phyloP scores from a whole-genome alignment of 371 early-diverging fungal species.

The Saksenaea oblongispora region DNA sequence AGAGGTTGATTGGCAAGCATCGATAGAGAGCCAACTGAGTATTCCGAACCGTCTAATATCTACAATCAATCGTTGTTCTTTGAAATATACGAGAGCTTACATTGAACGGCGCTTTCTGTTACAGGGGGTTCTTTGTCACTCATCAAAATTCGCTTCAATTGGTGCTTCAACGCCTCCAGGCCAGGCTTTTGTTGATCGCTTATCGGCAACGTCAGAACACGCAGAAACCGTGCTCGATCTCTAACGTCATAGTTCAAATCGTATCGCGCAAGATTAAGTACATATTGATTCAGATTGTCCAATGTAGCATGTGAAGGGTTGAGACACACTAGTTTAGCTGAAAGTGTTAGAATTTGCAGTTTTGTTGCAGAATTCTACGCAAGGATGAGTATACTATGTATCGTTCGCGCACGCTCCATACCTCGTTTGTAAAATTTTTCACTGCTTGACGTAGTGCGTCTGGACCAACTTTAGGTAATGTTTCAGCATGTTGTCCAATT shows the following conservation, averaged over 20 bases:
- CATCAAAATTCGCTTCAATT: slow-evolving; percentile 52
- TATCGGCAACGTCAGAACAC: slow-evolving; percentile 64
- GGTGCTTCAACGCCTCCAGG: slow-evolving; percentile 39
- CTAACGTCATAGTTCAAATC: slow-evolving; percentile 89
- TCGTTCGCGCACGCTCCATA: slow-evolving; percentile 11
- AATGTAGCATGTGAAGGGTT: slow-evolving; percentile 49
- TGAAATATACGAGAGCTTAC: slow-evolving; percentile 17
- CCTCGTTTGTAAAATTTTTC: slow-evolving; percentile 74
- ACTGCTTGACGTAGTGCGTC: slow-evolving; percentile 82
- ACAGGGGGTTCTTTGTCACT: slow-evolving; percentile 54
- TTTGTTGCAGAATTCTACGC: slow-evolving; percentile 66
- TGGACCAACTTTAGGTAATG: slow-evolving; percentile 68
- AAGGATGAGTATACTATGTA: not conserved
- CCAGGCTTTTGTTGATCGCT: slow-evolving; percentile 37
- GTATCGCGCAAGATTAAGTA: slow-evolving; percentile 85
- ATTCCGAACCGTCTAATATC: slow-evolving; percentile 56
- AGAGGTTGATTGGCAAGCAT: slow-evolving; percentile 72
- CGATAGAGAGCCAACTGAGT: slow-evolving; percentile 82
- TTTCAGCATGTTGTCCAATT: slow-evolving; percentile 73
- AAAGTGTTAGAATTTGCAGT: slow-evolving; percentile 80
- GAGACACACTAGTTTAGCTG: slow-evolving; percentile 65
- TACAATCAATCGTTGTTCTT: not conserved
- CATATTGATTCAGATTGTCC: slow-evolving; percentile 66
- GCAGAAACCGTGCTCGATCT: slow-evolving; percentile 86
- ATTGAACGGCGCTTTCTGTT: slow-evolving; percentile 35